A percentile compares a stretch with the other conserved stretches of the same genome.
phyloP scores from a whole-genome alignment of 495 filamentous ascomycete species.

The Daldinia concentrica region DNA sequence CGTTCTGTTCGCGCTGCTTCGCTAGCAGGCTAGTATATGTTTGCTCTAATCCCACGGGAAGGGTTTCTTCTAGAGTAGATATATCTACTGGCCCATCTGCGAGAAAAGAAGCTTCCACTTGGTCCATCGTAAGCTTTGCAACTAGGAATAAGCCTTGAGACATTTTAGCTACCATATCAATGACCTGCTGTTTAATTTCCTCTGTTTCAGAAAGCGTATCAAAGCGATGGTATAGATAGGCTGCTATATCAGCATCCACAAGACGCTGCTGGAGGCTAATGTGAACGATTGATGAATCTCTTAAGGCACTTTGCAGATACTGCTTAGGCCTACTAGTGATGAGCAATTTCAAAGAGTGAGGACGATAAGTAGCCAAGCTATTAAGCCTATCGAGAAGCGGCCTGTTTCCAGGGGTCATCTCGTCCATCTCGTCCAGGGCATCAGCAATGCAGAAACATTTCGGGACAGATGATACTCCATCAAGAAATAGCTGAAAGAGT shows the following conservation, averaged over 20 bases:
- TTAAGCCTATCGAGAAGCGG: neutral
- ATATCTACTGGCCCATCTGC: neutral
- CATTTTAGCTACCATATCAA: neutral
- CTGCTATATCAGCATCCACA: neutral
- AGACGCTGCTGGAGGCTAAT: neutral
- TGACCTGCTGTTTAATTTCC: neutral
- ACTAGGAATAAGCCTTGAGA: neutral
- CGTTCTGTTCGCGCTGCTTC: neutral
- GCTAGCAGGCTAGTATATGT: neutral
- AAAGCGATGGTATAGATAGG: neutral
- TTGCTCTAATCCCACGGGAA: neutral
- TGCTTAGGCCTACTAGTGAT: neutral
- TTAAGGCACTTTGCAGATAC: neutral
- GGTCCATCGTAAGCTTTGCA: conserved; percentile 1
- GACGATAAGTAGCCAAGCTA: neutral
- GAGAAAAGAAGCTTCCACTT: neutral
- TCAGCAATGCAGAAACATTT: neutral
- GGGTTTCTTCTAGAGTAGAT: neutral
- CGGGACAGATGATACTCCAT: neutral
- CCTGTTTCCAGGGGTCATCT: neutral
- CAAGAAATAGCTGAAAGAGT: neutral
- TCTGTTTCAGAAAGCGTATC: neutral
- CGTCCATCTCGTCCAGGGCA: neutral
- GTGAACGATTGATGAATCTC: neutral
- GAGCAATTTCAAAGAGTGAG: neutral